Evolutionary conservation across 2,329 filamentous ascomycete species (phyloP), one percentile per base, ranked within the genome.

Genomic region (Aspergillus sojae): DNA sequence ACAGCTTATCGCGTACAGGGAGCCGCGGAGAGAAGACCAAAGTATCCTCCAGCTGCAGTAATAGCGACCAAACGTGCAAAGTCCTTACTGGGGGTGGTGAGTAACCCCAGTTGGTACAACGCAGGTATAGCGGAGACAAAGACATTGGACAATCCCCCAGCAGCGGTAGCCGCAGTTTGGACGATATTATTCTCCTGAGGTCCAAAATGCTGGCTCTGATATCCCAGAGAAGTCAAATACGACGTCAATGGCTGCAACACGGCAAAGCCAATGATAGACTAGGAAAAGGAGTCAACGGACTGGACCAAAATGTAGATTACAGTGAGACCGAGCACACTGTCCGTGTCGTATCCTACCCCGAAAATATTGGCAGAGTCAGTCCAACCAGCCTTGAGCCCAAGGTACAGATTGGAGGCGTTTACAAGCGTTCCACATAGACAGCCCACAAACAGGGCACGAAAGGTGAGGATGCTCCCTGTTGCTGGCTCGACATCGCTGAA

Each of bases 141-240:
- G 12, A 61, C 60, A 16, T 48, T 41, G 4, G 60, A 61, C 9
- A 61, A 32, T 16, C 60, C 60, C 4, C 60, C 60, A 23, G 60
- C 60, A 16, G 54, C 60, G 10, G 60, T 61, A 14, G 53, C 60
- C 3, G 60, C 60, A 2, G 60, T 61, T 19, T 61, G 53, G 21
- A 57, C 60, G 32, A 61, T 57, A 19, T 61, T 61, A 23, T 61
- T 61, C 45, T 61, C 60, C 23, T 61, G 60, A 14, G 60, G 54
- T 5, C 60, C 60, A 9, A 61, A 61, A n/a, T n/a, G 28, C 6
- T 46, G 26, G 14, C 32, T 57, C 10, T 23, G 10, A 11, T 46
- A 46, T 12, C 28, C 45, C 14, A 32, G n/a, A 1, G 53, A 57
- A 14, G 60, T 45, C 11, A 46, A 21, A 45, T 53, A 32, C 43